Base-by-base conservation (phyloP, 2,329 filamentous ascomycete genomes). In the Emmonsiellopsis sp. region DNA sequence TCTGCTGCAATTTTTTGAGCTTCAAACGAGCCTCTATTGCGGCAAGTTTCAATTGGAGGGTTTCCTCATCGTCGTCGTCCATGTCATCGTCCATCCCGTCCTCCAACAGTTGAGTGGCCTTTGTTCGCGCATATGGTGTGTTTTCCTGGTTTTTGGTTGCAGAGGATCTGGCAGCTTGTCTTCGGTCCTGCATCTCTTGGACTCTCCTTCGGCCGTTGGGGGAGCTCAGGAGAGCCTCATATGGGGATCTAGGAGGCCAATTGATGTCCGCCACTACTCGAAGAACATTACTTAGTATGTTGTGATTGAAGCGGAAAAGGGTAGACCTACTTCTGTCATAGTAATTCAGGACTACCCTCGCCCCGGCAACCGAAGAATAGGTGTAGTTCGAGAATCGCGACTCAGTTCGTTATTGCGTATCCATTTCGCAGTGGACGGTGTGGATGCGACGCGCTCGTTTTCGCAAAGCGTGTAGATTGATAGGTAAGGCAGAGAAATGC, bases 21-120 rank as follows among this genome's bases (percentile, higher is more conserved):
- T 86, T 93, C 51, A 97, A 73, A 56, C 86, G 85, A 6, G 91
- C 89, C 69, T 97, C 85, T 55, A 98, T 95, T 53, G 88, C 89
- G 59, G 91, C 84, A 5, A 97, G 75, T 67, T 95, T 85, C 57
- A 98, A 74, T 65, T 94, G 83, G 35, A 97, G 73, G 1, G 84
- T 94, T 74, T 97, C 91, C 68, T 96, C 92, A 61, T 95, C 91
- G n/a, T 82, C 79, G 7, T 78, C 86, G 4, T 88, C 85, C 8
- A 76, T 73, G 5, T 70, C 72, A 49, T 72, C 67, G 9, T 56
- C 54, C 47, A 63, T 53, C 16, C 58, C 63, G 41, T 58, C 58
- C 13, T 60, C 58, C 42, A 59, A 20, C 30, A 59, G 45, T 34
- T 54, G 49, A 32, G 48, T 53, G 11, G 57, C 51, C 37, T 53